Base-by-base conservation (phyloP, 2,329 filamentous ascomycete species). In the Ophiostoma montium region DNA sequence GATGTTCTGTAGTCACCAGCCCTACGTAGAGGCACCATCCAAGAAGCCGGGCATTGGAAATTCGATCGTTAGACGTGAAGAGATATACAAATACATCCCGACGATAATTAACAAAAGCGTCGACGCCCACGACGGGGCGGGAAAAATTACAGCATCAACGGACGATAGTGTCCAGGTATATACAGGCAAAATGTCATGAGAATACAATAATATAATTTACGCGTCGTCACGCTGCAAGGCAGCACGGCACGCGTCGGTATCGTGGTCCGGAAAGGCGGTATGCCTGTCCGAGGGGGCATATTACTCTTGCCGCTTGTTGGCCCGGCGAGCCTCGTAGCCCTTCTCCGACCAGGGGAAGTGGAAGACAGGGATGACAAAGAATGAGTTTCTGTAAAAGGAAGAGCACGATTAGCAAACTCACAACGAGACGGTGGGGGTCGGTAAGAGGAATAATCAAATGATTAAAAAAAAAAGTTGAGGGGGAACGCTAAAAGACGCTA, bases 291-390 rank as follows among this genome's bases (percentile, higher is more conserved):
- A 62, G 30, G 54, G 60, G 49, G 23, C 23, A 27, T 27, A 27
- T 71, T 69, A 49, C 65, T 67, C 70, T 82, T 71, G 54, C 60
- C 58, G 23, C 52, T 60, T 62, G 53, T 23, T 42, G 15, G 39
- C 39, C 23, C 23, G 23, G 39, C 80, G 75, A 53, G 63, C 64
- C 64, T 79, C 74, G 54, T 75, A 76, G 48, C 78, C 84, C 68
- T 83, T 84, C 59, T 84, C 82, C 35, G 85, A 90, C 90, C 90
- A 95, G 48, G 89, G 90, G 74, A 95, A 94, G 73, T 95, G 88
- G 59, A 84, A 82, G 55, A 95, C 88, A 47, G 89, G 90, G 54
- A 94, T 79, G 65, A 92, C 74, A 73, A 95, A 92, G 80, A 95
- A 95, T 27, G 76, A 81, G 68, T 82, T 82, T 71, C 86, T 92